Conservation (phyloP, 257 asterid genomes). For the Lavandula angustifolia region DNA sequence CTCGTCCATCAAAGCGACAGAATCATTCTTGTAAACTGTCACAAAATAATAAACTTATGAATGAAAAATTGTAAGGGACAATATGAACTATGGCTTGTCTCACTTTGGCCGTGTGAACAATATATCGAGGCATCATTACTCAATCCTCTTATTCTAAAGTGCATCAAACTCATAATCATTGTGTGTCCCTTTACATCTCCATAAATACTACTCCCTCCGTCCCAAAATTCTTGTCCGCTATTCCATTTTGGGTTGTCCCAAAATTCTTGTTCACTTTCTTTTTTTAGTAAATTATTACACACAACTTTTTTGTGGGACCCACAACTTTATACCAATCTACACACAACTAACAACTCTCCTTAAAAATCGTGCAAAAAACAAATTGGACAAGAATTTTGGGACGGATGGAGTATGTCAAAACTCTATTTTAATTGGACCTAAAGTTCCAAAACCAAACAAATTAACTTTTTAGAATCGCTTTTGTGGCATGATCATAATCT, state of each 20-base stretch:
- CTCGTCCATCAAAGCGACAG: constrained; percentile 29
- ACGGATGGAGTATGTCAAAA: no score
- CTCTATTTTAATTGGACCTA: not conserved
- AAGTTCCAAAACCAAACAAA: not conserved
- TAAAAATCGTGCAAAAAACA: no score
- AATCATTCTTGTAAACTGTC: constrained; percentile 5
- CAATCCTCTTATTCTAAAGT: constrained; percentile 21
- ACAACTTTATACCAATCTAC: no score
- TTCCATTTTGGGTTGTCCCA: no score
- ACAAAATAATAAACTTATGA: not conserved
- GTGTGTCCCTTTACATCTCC: not conserved
- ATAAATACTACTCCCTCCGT: not conserved
- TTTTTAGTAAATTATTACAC: no score
- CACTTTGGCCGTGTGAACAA: constrained; percentile 27
- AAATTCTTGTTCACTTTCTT: no score
- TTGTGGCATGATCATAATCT: not conserved
- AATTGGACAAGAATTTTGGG: no score
- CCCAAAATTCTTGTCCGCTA: no score
- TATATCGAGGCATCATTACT: constrained; percentile 23
- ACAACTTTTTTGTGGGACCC: no score
- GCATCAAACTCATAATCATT: constrained; percentile 24
- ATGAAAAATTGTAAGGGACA: constrained; percentile 17
- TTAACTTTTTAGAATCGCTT: not conserved
- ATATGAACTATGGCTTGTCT: constrained; percentile 15
- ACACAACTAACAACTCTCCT: no score